phyloP scores from a whole-genome alignment of 306 rosid species.

The Lotus japonicus region DNA sequence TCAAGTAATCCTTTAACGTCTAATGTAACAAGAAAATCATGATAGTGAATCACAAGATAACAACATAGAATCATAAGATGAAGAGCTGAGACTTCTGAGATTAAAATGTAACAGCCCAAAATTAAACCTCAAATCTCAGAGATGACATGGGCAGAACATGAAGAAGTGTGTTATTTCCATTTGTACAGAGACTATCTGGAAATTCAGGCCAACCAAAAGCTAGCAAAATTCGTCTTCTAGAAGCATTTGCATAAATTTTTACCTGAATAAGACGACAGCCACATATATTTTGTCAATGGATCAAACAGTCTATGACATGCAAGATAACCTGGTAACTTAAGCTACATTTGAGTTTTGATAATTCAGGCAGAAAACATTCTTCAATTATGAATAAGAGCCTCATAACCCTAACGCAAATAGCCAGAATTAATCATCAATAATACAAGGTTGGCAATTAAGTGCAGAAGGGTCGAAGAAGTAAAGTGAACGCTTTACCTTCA shows the following conservation, averaged over 20 bases:
- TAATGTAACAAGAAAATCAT: conserved; percentile 17
- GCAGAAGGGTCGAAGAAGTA: conserved; percentile 6
- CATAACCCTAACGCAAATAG: neutral
- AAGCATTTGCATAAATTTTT: conserved; percentile 42
- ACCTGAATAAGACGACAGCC: conserved; percentile 25
- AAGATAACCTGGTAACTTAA: neutral
- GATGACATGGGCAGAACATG: conserved; percentile 52
- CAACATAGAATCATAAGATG: neutral
- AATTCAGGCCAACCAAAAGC: conserved; percentile 43
- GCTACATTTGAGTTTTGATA: neutral
- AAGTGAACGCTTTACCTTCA: neutral
- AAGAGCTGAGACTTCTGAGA: neutral
- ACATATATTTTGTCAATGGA: neutral
- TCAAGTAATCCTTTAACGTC: conserved; percentile 43
- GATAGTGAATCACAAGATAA: neutral
- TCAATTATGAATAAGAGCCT: neutral
- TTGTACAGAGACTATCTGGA: conserved; percentile 36
- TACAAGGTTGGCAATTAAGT: conserved; percentile 9
- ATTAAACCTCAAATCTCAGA: conserved; percentile 40
- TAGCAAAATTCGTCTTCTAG: conserved; percentile 42
- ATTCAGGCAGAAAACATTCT: neutral
- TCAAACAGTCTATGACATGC: neutral
- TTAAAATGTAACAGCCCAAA: conserved; percentile 8
- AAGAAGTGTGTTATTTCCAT: conserved; percentile 41
- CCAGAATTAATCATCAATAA: neutral